These are phyloP conservation scores for Aurifilum marmelostoma DNA, from an alignment of 2,329 filamentous ascomycete species.

Conservation along the genomic window DNA sequence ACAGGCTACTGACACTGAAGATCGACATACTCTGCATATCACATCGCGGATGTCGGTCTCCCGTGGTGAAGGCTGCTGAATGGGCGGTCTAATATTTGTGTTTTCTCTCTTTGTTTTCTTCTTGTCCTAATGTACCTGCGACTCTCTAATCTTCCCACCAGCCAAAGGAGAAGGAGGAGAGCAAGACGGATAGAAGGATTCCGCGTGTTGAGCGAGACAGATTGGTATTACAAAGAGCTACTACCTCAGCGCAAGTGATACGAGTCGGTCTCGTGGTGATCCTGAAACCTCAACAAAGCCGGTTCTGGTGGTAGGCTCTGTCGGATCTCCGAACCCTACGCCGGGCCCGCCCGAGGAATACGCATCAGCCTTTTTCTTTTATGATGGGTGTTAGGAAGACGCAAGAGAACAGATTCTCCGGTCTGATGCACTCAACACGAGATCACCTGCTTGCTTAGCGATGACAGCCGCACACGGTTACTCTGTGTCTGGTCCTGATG, in stretches of 20 bases:
- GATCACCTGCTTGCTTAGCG: neutral
- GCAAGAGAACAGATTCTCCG: too few species aligned
- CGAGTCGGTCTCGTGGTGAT: neutral
- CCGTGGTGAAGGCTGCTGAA: neutral
- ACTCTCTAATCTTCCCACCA: neutral
- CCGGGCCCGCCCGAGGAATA: neutral
- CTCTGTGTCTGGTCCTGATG: neutral
- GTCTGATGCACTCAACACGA: neutral
- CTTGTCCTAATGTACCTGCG: too few species aligned
- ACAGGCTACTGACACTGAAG: neutral
- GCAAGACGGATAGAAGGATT: neutral
- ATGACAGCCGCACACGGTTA: neutral
- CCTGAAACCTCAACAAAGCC: neutral
- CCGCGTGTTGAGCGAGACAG: neutral
- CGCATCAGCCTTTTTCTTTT: neutral
- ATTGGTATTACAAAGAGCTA: neutral
- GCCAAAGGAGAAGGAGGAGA: neutral
- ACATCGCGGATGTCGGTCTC: conserved; percentile 12
- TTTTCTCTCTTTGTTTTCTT: neutral
- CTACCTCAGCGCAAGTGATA: neutral
- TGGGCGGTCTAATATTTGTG: neutral
- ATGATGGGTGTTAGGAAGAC: neutral
- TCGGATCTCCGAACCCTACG: neutral
- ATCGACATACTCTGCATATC: conserved; percentile 13
- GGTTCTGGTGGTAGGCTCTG: neutral